A percentile compares a stretch with the other conserved stretches of the same genome.
Evolutionary conservation across 2,329 filamentous ascomycete genomes (phyloP).

Genomic region (Samsoniella hepiali): DNA sequence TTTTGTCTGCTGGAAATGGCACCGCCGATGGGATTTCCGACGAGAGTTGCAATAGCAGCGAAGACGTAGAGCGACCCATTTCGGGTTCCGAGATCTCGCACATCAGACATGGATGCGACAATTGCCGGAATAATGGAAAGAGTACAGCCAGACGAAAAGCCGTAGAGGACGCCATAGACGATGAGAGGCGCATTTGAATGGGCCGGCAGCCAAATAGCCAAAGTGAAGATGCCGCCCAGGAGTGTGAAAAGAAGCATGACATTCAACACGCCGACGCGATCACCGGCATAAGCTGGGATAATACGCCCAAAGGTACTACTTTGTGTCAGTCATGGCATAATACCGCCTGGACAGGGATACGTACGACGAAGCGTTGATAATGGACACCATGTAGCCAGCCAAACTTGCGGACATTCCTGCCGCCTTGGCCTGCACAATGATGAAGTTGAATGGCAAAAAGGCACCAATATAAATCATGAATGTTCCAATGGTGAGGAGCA

Average conservation of each 20-base stretch:
- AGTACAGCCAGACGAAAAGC: too few species aligned
- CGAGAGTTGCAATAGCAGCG: neutral
- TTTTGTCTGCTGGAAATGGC: neutral
- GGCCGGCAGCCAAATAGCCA: conserved; percentile 8
- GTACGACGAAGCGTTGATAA: conserved; percentile 6
- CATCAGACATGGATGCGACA: neutral
- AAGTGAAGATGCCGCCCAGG: conserved; percentile 49
- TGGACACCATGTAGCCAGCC: conserved; percentile 8
- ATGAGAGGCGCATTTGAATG: too few species aligned
- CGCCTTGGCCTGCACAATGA: conserved; percentile 11
- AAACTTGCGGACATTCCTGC: neutral
- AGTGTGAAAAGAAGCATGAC: conserved; percentile 56
- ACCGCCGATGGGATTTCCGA: neutral
- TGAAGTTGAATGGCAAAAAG: conserved; percentile 22
- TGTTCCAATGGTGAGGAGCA: conserved; percentile 29
- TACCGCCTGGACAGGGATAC: neutral
- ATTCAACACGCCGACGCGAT: conserved; percentile 49
- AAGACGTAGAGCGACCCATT: neutral
- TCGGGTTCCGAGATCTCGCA: neutral
- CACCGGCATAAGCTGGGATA: neutral
- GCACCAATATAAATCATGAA: conserved; percentile 18
- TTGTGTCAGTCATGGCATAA: neutral
- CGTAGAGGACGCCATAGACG: too few species aligned
- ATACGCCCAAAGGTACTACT: conserved; percentile 2
- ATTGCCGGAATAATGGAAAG: neutral